Evolutionary conservation across 2,329 filamentous ascomycete genomes (phyloP).

Genomic region (Sphaceloma murrayae): DNA sequence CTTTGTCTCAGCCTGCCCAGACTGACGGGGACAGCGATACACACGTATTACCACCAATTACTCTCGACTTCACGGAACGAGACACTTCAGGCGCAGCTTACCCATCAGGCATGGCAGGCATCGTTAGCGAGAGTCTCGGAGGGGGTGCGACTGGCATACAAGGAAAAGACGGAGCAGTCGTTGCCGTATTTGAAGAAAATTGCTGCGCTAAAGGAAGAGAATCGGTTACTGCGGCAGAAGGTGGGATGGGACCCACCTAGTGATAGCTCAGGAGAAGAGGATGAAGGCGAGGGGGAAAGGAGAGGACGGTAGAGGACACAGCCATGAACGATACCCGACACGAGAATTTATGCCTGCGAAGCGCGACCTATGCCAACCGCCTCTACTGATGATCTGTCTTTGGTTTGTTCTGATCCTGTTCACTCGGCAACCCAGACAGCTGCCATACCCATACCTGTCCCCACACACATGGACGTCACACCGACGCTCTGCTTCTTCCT

Average conservation of each 20-base stretch:
- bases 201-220: slow-evolving; percentile 39
- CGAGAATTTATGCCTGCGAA: too few relatives aligned
- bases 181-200: slow-evolving; percentile 32
- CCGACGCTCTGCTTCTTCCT: slow-evolving; percentile 77
- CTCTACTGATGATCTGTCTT: slow-evolving; percentile 12
- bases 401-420: too few relatives aligned
- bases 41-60: slow-evolving; percentile 40
- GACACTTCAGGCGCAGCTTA: slow-evolving; percentile 38
- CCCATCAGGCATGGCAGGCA: slow-evolving; percentile 42
- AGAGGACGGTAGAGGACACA: neutral
- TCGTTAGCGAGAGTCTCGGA: slow-evolving; percentile 36
- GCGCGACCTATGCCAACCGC: too few relatives aligned
- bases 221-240: slow-evolving; percentile 36
- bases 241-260: slow-evolving; percentile 37
- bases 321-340: neutral
- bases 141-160: slow-evolving; percentile 33
- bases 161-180: slow-evolving; percentile 29
- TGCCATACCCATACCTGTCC: slow-evolving; percentile 89
- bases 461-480: slow-evolving; percentile 91
- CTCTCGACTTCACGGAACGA: slow-evolving; percentile 36
- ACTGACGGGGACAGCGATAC: slow-evolving; percentile 27
- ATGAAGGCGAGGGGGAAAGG: slow-evolving; percentile 24
- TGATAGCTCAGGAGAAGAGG: slow-evolving; percentile 32
- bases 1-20: too few relatives aligned
- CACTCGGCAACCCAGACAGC: slow-evolving; percentile 94